Base-by-base conservation (phyloP, 1,139 yeast genomes). In the Meyerozyma guilliermondii region DNA sequence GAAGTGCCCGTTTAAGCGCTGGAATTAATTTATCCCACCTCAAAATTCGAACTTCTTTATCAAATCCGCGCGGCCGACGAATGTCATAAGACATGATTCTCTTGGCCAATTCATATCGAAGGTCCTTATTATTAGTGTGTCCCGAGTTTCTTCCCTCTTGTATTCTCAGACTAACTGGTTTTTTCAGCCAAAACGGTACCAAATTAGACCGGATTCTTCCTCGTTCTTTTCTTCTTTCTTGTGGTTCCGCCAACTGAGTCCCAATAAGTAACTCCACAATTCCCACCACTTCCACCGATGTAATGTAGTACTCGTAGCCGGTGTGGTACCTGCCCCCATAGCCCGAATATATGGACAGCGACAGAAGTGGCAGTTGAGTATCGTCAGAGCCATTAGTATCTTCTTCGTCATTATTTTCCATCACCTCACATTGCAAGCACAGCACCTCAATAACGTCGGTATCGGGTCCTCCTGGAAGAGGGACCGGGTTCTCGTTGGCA, bases 151-250 rank as follows among this genome's bases (percentile, higher is more conserved):
- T 43, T 14, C 48, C 49, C 20, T 64, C 69, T 37, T 65, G 62
- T 62, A 69, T 65, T 51, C 80, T 66, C 7, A 83, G 73, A 39
- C 76, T 68, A 39, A 80, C 73, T 26, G 86, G 81, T 50, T 68
- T 76, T 55, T 76, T 77, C 28, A 78, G 73, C 87, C 86, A 81
- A 54, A 78, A 80, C n/a, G 84, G 83, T 38, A 80, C 83, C 58
- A 81, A 65, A 52, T 81, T 81, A 41, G 81, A 76, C 58, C 86
- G 66, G 38, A 81, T 78, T 46, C 87, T 63, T 14, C 86, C 86
- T 41, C 85, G 58, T 55, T 81, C 86, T 47, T 77, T 71, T 48
- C 83, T 65, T 48, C 78, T 71, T 44, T 72, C 78, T 7, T 68
- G 70, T 8, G 79, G 68, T 44, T 76, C 77, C 43, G 60, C 64